Evolutionary conservation across 345 rosid species (phyloP), one percentile per base, ranked within the genome.

Genomic region (Boechera divaricarpa): DNA sequence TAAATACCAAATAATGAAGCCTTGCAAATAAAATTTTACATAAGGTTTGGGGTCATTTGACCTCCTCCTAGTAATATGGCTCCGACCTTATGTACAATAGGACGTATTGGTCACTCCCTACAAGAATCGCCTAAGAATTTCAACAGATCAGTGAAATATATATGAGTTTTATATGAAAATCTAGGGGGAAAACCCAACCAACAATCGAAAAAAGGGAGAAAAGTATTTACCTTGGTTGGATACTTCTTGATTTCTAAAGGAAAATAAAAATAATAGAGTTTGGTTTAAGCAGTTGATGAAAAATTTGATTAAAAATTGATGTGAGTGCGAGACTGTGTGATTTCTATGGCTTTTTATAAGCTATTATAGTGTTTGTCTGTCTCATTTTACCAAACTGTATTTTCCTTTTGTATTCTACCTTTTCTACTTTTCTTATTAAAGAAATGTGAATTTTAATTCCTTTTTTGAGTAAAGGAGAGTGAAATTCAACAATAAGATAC

Each of bases 291-390:
- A 16, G 32, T 44, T 7, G 56, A 57, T 56, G 55, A 4, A 5
- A 56, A n/a, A n/a, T n/a, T n/a, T n/a, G n/a, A n/a, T n/a, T n/a
- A 21, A 21, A 21, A 21, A 1, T 1, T 21, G 24, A 21, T 21
- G 44, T 2, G 65, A 31, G 12, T 70, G 57, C 33, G 0, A 58
- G 33, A 16, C 55, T 57, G n/a, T 70, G 57, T 58, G 47, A 58
- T 28, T 33, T n/a, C 44, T 21, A 8, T 33, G 75, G 67, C 48
- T 33, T 47, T 56, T 71, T 47, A 59, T 59, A 71, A 21, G 58
- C 67, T 59, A 44, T 12, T 42, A 21, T 11, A n/a, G 3, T 57
- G 21, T 11, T 5, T 11, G 12, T 45, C 8, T 44, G 12, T 15
- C 12, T 58, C 7, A 10, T 24, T 42, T 70, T 12, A 56, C 65